Evolutionary conservation across 2,329 filamentous ascomycete genomes (phyloP).

Genomic region (Aureobasidium musti): DNA sequence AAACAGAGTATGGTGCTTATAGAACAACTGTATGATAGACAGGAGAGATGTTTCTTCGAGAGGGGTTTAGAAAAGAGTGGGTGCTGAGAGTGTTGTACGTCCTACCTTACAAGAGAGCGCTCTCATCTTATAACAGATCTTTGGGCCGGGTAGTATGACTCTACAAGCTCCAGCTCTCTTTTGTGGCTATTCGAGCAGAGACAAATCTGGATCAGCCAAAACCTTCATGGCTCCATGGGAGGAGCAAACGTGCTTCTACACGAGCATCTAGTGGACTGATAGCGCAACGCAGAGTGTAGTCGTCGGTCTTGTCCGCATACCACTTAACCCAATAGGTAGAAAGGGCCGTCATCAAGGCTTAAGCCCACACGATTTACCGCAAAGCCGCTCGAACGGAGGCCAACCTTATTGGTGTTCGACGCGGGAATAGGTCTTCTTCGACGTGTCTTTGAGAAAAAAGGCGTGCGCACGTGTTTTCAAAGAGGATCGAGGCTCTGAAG

Average conservation of each 20-base stretch:
- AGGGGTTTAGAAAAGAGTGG: background rate
- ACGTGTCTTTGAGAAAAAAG: background rate
- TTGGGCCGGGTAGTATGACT: background rate
- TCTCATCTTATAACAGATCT: background rate
- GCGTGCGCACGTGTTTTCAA: constrained; percentile 11
- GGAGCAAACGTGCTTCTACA: constrained; percentile 6
- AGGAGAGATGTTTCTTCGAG: background rate
- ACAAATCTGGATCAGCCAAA: constrained; percentile 7
- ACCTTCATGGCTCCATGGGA: background rate
- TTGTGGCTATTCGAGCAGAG: constrained; percentile 10
- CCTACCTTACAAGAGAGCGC: background rate
- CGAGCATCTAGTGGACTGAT: background rate
- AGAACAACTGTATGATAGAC: too few relatives aligned
- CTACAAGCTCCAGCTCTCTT: background rate
- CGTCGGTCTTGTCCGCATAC: constrained; percentile 18
- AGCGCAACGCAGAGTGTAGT: background rate
- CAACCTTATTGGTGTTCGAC: background rate
- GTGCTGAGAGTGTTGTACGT: background rate
- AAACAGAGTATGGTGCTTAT: background rate
- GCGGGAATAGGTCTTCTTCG: background rate
- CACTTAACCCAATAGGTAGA: constrained; percentile 7
- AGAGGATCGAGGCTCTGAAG: constrained; percentile 16
- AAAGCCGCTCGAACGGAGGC: background rate
- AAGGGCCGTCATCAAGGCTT: constrained; percentile 1
- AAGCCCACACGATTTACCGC: background rate